Evolutionary conservation across 1,139 yeast species (phyloP).

Genomic region (Wickerhamomyces sp.): DNA sequence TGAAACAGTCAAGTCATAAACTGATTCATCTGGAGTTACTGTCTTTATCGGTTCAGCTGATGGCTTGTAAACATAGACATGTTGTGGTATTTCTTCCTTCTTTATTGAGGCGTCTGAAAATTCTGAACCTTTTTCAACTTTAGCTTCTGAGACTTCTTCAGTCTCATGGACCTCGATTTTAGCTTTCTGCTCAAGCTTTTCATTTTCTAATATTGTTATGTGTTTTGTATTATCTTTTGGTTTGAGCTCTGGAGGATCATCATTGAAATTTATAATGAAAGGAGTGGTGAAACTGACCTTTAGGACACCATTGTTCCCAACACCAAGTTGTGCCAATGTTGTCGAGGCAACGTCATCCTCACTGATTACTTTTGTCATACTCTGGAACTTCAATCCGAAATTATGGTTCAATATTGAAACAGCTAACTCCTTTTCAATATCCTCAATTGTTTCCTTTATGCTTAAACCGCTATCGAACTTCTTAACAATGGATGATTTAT

Average conservation of each 20-base stretch:
- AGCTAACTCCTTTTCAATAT: constrained; percentile 12
- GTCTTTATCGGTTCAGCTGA: constrained; percentile 7
- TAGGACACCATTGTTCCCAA: constrained; percentile 21
- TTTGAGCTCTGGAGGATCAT: neutral
- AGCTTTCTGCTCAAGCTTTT: neutral
- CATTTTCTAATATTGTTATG: neutral
- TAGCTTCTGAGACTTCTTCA: neutral
- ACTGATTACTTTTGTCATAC: constrained; percentile 13
- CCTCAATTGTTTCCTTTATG: constrained; percentile 6
- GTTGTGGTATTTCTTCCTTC: constrained; percentile 11
- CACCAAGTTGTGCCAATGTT: constrained; percentile 16
- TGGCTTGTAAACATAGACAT: constrained; percentile 20
- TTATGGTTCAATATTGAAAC: constrained; percentile 7
- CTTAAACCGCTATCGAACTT: constrained; percentile 10
- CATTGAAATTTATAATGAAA: neutral
- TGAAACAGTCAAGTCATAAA: constrained; percentile 44
- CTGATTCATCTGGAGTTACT: constrained; percentile 17
- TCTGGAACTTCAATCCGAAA: constrained; percentile 13
- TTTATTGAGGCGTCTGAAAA: no score
- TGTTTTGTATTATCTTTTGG: neutral
- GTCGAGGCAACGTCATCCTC: constrained; percentile 8
- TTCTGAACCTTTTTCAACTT: no score
- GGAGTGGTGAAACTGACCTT: constrained; percentile 11
- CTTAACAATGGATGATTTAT: constrained; percentile 13
- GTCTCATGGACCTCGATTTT: neutral